These are phyloP conservation scores for Erucastrum elatum DNA, from an alignment of 345 rosid genomes.

Conservation along the genomic window DNA sequence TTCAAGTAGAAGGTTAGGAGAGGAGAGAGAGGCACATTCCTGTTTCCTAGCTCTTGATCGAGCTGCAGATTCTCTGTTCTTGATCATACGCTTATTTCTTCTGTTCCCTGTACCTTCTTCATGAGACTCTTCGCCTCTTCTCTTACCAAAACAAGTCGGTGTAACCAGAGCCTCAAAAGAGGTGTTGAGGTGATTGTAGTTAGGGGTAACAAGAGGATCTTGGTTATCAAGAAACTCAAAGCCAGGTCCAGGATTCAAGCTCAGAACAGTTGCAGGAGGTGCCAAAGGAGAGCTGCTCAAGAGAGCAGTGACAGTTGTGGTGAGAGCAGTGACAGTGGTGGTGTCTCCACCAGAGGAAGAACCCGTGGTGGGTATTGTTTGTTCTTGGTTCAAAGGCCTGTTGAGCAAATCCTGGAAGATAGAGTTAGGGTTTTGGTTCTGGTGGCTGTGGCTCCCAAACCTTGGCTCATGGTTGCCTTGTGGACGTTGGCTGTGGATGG, in stretches of 20 bases:
- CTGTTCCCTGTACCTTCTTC: slow-evolving; percentile 44
- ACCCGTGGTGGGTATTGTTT: slow-evolving; percentile 31
- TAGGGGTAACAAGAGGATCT: slow-evolving; percentile 39
- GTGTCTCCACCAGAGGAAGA: slow-evolving; percentile 27
- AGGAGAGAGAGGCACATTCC: slow-evolving; percentile 41
- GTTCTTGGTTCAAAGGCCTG: slow-evolving; percentile 41
- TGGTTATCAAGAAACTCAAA: slow-evolving; percentile 53
- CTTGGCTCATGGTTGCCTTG: slow-evolving; percentile 30
- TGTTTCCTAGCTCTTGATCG: slow-evolving; percentile 84
- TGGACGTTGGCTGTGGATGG: slow-evolving; percentile 45
- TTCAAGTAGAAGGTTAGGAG: slow-evolving; percentile 13
- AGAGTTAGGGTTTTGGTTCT: slow-evolving; percentile 42
- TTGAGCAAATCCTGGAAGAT: slow-evolving; percentile 72
- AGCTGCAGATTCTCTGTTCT: slow-evolving; percentile 87
- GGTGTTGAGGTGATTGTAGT: slow-evolving; percentile 30
- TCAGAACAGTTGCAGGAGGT: slow-evolving; percentile 55
- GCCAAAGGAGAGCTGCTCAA: slow-evolving; percentile 37
- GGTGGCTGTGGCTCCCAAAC: slow-evolving; percentile 26
- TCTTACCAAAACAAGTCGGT: slow-evolving; percentile 45
- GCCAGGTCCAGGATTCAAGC: slow-evolving; percentile 56
- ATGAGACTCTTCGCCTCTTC: slow-evolving; percentile 52
- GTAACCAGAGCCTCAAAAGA: slow-evolving; percentile 46
- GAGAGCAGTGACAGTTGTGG: slow-evolving; percentile 27
- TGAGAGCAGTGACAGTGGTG: slow-evolving; percentile 26
- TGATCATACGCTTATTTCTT: slow-evolving; percentile 69